phyloP scores from a whole-genome alignment of 805 yeast species.

The Lipomyces yamadae region DNA sequence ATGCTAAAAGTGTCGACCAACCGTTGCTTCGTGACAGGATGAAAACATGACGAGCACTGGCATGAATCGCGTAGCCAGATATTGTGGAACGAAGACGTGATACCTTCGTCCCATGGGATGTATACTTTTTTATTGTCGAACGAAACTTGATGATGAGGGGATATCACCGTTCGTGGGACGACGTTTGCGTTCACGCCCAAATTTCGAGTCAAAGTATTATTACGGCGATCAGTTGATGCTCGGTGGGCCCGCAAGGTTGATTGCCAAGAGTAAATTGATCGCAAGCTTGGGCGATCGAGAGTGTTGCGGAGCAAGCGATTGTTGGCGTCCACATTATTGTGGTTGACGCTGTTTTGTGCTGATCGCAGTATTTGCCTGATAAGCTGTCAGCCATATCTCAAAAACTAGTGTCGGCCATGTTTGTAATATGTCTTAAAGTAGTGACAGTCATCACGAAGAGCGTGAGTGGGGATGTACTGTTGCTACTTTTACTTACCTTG shows the following conservation, averaged over 20 bases:
- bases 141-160: constrained; percentile 37
- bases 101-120: constrained; percentile 42
- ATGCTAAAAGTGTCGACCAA: constrained; percentile 58
- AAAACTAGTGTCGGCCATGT: neutral
- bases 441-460: neutral
- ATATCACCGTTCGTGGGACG: constrained; percentile 21
- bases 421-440: neutral
- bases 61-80: constrained; percentile 72
- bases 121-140: constrained; percentile 39
- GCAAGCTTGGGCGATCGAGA: neutral
- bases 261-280: constrained; percentile 12
- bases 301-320: neutral
- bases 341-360: neutral
- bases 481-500: neutral
- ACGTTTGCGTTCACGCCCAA: constrained; percentile 24
- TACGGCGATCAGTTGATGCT: neutral
- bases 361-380: neutral
- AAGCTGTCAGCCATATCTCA: neutral
- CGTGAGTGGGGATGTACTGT: too few relatives aligned
- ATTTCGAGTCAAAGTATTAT: neutral
- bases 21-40: constrained; percentile 62
- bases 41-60: constrained; percentile 61
- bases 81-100: constrained; percentile 48
- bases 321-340: neutral
- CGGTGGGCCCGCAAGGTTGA: neutral